These are phyloP conservation scores for Yamadazyma paraphyllophila DNA, from an alignment of 805 yeast genomes.

Conservation along the genomic window DNA sequence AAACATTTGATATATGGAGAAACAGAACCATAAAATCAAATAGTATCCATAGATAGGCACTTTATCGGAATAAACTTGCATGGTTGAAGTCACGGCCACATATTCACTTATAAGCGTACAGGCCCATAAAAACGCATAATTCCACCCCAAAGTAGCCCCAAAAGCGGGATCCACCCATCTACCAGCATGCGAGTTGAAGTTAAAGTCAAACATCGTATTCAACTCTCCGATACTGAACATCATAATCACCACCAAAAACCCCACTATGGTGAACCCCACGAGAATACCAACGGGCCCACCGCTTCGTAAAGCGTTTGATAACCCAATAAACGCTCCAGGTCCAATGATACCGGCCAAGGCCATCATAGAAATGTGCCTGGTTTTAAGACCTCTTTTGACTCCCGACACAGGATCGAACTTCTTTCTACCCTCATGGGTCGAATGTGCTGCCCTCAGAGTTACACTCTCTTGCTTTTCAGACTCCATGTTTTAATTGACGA, in stretches of 20 bases:
- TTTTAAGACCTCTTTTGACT: slow-evolving; percentile 47
- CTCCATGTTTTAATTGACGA: background rate
- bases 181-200: slow-evolving; percentile 45
- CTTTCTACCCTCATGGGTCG: slow-evolving; percentile 14
- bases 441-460: background rate
- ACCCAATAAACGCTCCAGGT: slow-evolving; percentile 56
- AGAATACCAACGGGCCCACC: slow-evolving; percentile 48
- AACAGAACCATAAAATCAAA: slow-evolving; percentile 36
- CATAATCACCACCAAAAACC: slow-evolving; percentile 37
- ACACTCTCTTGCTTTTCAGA: slow-evolving; percentile 1
- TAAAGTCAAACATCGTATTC: slow-evolving; percentile 36
- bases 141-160: slow-evolving; percentile 40
- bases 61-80: slow-evolving; percentile 42
- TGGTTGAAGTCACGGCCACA: slow-evolving; percentile 44
- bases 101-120: slow-evolving; percentile 40
- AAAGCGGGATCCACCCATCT: slow-evolving; percentile 36
- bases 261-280: slow-evolving; percentile 50
- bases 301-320: slow-evolving; percentile 46
- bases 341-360: slow-evolving; percentile 34
- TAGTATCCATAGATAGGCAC: slow-evolving; percentile 47
- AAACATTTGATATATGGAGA: slow-evolving; percentile 33
- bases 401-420: slow-evolving; percentile 13
- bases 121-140: slow-evolving; percentile 43
- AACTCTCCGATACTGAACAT: slow-evolving; percentile 42
- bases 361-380: slow-evolving; percentile 22